These are phyloP conservation scores for Knufia petricola DNA, from an alignment of 2,329 filamentous ascomycete genomes.

Conservation along the genomic window DNA sequence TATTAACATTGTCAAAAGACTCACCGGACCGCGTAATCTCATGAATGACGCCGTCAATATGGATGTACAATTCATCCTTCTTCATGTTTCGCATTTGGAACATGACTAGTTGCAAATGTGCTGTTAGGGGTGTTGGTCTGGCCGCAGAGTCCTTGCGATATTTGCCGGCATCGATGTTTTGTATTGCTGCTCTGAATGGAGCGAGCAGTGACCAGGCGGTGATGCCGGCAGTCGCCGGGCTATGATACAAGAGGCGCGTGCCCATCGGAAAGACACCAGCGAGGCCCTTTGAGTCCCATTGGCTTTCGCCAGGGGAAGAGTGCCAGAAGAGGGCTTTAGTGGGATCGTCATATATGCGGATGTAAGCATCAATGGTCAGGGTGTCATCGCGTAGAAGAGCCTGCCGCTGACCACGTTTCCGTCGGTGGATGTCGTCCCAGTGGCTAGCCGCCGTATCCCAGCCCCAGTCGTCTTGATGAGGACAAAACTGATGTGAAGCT, in stretches of 20 bases:
- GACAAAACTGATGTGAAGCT: conserved; percentile 51
- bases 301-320: conserved; percentile 40
- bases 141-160: conserved; percentile 36
- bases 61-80: conserved; percentile 31
- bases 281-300: conserved; percentile 47
- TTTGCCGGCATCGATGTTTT: conserved; percentile 39
- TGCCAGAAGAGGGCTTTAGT: conserved; percentile 55
- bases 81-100: conserved; percentile 41
- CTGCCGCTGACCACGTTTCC: conserved; percentile 48
- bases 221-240: conserved; percentile 45
- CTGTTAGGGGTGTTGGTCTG: conserved; percentile 42
- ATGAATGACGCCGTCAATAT: conserved; percentile 34
- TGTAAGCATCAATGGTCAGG: conserved; percentile 52
- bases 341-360: conserved; percentile 51
- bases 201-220: conserved; percentile 49
- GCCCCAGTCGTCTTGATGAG: conserved; percentile 51
- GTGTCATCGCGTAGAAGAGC: conserved; percentile 52
- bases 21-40: conserved; percentile 34
- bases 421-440: conserved; percentile 48
- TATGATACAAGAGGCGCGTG: conserved; percentile 36
- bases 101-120: conserved; percentile 43
- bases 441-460: conserved; percentile 54
- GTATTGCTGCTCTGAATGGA: conserved; percentile 50
- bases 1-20: conserved; percentile 43
- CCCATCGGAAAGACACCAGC: conserved; percentile 48